A percentile compares a stretch with the other conserved stretches of the same genome.
Conservation (phyloP, 2,329 filamentous ascomycete species). For the Anthostomella pinea region DNA sequence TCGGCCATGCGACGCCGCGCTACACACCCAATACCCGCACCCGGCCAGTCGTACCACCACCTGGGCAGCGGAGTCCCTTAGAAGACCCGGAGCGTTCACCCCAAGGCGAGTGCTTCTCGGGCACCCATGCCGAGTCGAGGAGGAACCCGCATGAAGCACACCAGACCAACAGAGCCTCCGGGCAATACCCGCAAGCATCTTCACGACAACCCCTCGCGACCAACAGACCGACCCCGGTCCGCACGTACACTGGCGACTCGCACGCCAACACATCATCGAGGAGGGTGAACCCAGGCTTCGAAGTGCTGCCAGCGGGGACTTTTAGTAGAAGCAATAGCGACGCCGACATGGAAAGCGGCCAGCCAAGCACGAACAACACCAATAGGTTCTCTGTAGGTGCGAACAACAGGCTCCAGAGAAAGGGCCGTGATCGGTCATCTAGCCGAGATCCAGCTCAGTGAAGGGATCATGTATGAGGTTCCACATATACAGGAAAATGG, state of each 20-base stretch:
- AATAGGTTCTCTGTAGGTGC: conserved; percentile 3
- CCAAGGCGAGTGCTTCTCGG: conserved; percentile 15
- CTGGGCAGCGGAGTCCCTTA: conserved; percentile 16
- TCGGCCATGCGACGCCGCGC: conserved; percentile 9
- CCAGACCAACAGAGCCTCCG: conserved; percentile 5
- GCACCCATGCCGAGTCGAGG: conserved; percentile 15
- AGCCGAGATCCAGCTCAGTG: conserved; percentile 11
- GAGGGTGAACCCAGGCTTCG: conserved; percentile 26
- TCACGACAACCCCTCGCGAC: conserved; percentile 14
- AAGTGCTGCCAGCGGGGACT: conserved; percentile 28
- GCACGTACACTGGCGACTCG: conserved; percentile 25
- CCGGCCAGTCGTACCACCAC: conserved; percentile 11
- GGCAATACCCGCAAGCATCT: conserved; percentile 1
- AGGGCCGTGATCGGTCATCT: conserved; percentile 16
- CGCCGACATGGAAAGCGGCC: conserved; percentile 18
- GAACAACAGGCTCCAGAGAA: conserved; percentile 21
- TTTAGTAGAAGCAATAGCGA: conserved; percentile 17
- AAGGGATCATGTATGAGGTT: background rate
- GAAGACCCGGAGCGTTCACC: conserved; percentile 17
- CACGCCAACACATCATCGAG: conserved; percentile 22
- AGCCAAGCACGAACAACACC: conserved; percentile 9
- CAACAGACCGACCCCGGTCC: conserved; percentile 21
- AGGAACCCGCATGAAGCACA: conserved; percentile 1
- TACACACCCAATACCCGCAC: conserved; percentile 16
- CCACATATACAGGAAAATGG: too few relatives aligned